Percentiles rank a stretch among this genome's conserved stretches.
Evolutionary conservation across 768 basidiomycete species (phyloP).

Genomic region (Suillus spraguei): DNA sequence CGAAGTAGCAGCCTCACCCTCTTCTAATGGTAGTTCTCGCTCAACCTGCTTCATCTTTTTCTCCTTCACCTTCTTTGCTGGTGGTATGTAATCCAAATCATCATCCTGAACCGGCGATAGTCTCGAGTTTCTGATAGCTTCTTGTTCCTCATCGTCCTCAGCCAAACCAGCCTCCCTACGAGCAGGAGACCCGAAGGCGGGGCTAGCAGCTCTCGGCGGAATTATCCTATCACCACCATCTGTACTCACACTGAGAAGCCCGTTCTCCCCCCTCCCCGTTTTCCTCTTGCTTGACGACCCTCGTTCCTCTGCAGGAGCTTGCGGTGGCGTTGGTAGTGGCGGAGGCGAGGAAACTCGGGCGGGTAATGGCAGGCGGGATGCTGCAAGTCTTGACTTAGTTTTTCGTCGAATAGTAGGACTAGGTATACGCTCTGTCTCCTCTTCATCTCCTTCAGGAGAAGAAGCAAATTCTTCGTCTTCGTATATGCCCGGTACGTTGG

Average conservation of each 20-base stretch:
- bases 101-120: slow-evolving; percentile 21
- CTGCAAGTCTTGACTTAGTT: slow-evolving; percentile 49
- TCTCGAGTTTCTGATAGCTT: slow-evolving; percentile 26
- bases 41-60: slow-evolving; percentile 28
- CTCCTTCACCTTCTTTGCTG: slow-evolving; percentile 48
- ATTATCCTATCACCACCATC: slow-evolving; percentile 38
- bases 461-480: slow-evolving; percentile 65
- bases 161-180: slow-evolving; percentile 57
- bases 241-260: slow-evolving; percentile 51
- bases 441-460: slow-evolving; percentile 45
- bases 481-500: slow-evolving; percentile 64
- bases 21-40: slow-evolving; percentile 22
- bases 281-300: slow-evolving; percentile 34
- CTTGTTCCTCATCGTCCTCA: slow-evolving; percentile 58
- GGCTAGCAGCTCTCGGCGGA: slow-evolving; percentile 62
- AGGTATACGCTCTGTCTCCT: slow-evolving; percentile 39
- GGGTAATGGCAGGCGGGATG: slow-evolving; percentile 51
- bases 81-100: slow-evolving; percentile 20
- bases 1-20: slow-evolving; percentile 24
- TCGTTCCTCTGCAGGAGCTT: slow-evolving; percentile 36
- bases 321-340: slow-evolving; percentile 35
- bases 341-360: slow-evolving; percentile 44
- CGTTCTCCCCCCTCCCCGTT: slow-evolving; percentile 43
- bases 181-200: slow-evolving; percentile 65
- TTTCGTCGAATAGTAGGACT: slow-evolving; percentile 44